Percentiles rank a stretch among this genome's conserved stretches.
These are phyloP conservation scores for Saccharomycopsis synnaedendra DNA, from an alignment of 805 yeast species.

Conservation along the genomic window DNA sequence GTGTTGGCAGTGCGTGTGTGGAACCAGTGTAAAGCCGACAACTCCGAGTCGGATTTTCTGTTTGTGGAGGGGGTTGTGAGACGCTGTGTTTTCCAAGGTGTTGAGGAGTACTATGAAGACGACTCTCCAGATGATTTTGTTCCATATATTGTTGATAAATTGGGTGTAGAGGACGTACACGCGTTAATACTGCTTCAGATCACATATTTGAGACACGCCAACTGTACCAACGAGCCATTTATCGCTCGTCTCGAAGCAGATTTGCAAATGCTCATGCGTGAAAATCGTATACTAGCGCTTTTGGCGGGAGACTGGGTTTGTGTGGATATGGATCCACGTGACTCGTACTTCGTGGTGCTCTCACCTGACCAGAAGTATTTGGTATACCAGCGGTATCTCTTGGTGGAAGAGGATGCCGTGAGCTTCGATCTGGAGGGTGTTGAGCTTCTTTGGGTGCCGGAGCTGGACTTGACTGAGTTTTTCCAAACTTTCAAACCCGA, in stretches of 20 bases:
- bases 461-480: neutral
- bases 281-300: neutral
- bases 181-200: too few relatives aligned
- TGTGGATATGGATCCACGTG: neutral
- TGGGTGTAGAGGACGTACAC: too few relatives aligned
- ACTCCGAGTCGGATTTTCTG: too few relatives aligned
- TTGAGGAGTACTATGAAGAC: too few relatives aligned
- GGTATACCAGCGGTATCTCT: neutral
- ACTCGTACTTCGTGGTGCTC: neutral
- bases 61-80: too few relatives aligned
- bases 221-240: neutral
- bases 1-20: too few relatives aligned
- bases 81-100: too few relatives aligned
- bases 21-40: too few relatives aligned
- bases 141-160: too few relatives aligned
- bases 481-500: neutral
- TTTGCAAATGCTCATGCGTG: neutral
- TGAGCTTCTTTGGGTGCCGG: neutral
- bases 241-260: neutral
- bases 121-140: too few relatives aligned
- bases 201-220: too few relatives aligned
- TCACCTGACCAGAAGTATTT: neutral
- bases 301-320: conserved; percentile 1
- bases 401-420: neutral
- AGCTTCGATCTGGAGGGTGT: neutral